phyloP scores from a whole-genome alignment of 2,329 filamentous ascomycete genomes.

The Teratosphaeria pseudoeucalypti region DNA sequence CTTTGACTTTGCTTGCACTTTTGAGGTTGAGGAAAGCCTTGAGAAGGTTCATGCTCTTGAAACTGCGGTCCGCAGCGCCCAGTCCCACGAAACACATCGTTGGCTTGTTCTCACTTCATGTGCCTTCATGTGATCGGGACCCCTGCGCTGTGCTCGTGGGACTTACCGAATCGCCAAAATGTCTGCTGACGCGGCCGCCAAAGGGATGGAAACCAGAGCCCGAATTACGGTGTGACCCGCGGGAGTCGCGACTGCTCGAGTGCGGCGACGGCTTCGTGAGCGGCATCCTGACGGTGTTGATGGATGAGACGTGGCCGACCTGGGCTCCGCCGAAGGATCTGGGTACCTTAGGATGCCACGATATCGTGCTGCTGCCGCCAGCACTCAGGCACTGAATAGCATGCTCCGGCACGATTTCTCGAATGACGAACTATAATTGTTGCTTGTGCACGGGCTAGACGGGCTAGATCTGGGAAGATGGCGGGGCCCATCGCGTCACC shows the following conservation, averaged over 20 bases:
- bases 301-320: background rate
- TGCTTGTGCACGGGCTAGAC: background rate
- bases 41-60: background rate
- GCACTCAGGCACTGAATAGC: background rate
- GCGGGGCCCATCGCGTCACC: background rate
- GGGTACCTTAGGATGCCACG: background rate
- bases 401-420: background rate
- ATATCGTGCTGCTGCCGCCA: background rate
- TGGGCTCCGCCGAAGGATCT: background rate
- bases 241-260: background rate
- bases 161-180: constrained; percentile 42
- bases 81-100: background rate
- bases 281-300: background rate
- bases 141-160: background rate
- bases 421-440: background rate
- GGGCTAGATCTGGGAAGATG: too few relatives aligned
- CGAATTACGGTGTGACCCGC: constrained; percentile 9
- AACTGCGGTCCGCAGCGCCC: background rate
- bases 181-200: constrained; percentile 40
- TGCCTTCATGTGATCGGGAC: background rate
- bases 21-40: background rate
- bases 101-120: background rate
- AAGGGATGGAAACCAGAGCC: constrained; percentile 42
- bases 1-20: background rate
- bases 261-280: background rate